Evolutionary conservation across 345 rosid species (phyloP).

Genomic region (Dipteronia dyeriana): DNA sequence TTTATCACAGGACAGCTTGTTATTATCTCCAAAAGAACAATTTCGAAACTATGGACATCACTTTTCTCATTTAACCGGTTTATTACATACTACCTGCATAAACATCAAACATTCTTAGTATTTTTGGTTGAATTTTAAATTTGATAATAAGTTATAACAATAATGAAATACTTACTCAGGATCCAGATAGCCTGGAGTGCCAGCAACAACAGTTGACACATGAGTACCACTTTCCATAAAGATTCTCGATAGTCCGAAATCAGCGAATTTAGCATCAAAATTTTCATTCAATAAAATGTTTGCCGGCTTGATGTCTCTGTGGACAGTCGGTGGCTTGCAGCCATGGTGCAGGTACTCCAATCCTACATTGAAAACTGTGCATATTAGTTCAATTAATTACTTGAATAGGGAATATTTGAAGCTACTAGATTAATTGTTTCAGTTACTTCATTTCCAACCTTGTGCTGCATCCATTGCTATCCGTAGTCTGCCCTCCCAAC

Average conservation of each 20-base stretch:
- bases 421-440: no score
- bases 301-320: slow-evolving; percentile 40
- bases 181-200: slow-evolving; percentile 52
- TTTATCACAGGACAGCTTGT: slow-evolving; percentile 34
- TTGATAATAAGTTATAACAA: neutral
- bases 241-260: slow-evolving; percentile 35
- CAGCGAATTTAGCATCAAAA: slow-evolving; percentile 27
- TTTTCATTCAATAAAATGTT: slow-evolving; percentile 38
- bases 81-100: slow-evolving; percentile 31
- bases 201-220: slow-evolving; percentile 44
- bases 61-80: slow-evolving; percentile 37
- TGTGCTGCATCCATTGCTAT: slow-evolving; percentile 43
- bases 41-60: slow-evolving; percentile 50
- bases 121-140: no score
- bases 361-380: slow-evolving; percentile 19
- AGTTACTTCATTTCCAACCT: slow-evolving; percentile 24
- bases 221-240: slow-evolving; percentile 36
- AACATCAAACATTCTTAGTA: neutral
- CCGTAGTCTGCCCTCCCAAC: slow-evolving; percentile 37
- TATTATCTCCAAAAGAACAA: slow-evolving; percentile 42
- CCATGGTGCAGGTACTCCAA: slow-evolving; percentile 35
- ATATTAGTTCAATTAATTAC: neutral
- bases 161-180: slow-evolving; percentile 18
- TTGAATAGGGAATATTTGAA: neutral
- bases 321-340: slow-evolving; percentile 15